A percentile compares a stretch with the other conserved stretches of the same genome.
Conservation (phyloP, 495 filamentous ascomycete genomes). For the Echria macrotheca region DNA sequence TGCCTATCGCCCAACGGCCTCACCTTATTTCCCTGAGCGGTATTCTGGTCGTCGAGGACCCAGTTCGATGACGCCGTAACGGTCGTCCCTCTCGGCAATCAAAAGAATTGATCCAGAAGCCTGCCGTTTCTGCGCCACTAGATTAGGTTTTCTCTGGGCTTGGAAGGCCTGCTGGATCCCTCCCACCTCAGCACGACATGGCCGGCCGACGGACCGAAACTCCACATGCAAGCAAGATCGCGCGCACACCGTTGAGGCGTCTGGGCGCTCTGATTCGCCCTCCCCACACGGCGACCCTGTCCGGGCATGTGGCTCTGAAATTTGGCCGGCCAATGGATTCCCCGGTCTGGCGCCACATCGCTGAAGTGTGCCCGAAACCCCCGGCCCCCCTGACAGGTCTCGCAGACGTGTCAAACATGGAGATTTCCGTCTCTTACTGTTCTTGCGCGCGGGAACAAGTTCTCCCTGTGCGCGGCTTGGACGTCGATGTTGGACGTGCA, state of each 20-base stretch:
- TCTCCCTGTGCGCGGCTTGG: not conserved
- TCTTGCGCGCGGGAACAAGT: constrained; percentile 9
- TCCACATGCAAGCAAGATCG: constrained; percentile 35
- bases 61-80: not conserved
- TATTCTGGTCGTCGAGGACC: not conserved
- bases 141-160: constrained; percentile 17
- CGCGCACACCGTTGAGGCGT: constrained; percentile 20
- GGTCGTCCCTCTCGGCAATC: not conserved
- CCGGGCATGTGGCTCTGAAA: constrained; percentile 13
- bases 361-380: constrained; percentile 25
- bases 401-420: constrained; percentile 7
- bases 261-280: constrained; percentile 20
- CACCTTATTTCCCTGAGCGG: too few relatives aligned
- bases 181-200: constrained; percentile 18
- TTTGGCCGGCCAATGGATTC: constrained; percentile 17
- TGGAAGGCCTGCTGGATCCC: constrained; percentile 17
- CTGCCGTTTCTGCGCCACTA: constrained; percentile 25
- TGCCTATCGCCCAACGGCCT: too few relatives aligned
- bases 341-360: constrained; percentile 14
- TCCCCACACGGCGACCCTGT: constrained; percentile 1
- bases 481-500: constrained; percentile 3
- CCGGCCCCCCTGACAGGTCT: constrained; percentile 10
- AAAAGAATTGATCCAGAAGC: constrained; percentile 11
- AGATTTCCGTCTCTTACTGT: constrained; percentile 9
- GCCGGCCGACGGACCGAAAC: constrained; percentile 36